phyloP scores from a whole-genome alignment of 2,329 filamentous ascomycete species.

The Colletotrichum nymphaeae region DNA sequence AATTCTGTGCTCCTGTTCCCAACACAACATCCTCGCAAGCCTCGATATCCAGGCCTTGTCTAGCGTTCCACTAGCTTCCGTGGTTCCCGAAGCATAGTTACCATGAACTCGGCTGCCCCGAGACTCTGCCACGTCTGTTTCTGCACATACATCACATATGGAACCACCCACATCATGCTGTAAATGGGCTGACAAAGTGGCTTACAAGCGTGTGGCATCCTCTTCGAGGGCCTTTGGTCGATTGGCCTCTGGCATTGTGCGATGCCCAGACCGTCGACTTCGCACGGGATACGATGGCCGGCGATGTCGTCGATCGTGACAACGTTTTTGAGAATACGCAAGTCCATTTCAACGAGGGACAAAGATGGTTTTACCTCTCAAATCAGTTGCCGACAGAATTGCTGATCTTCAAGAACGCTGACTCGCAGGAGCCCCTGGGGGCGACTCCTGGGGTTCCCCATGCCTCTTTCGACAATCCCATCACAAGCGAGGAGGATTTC shows the following conservation, averaged over 20 bases:
- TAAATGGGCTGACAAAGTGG: slow-evolving; percentile 38
- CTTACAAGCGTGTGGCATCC: slow-evolving; percentile 39
- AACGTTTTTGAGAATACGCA: slow-evolving; percentile 39
- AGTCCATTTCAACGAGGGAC: slow-evolving; percentile 35
- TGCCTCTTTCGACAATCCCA: slow-evolving; percentile 18
- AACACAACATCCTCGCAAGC: background rate
- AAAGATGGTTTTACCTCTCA: slow-evolving; percentile 38
- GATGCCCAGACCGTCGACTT: slow-evolving; percentile 38
- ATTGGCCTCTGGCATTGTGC: slow-evolving; percentile 40
- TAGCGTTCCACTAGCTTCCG: background rate
- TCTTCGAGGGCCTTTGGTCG: slow-evolving; percentile 36
- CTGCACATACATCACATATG: background rate
- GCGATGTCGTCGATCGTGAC: slow-evolving; percentile 38
- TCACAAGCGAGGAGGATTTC: background rate
- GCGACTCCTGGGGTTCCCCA: slow-evolving; percentile 13
- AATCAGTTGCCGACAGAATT: slow-evolving; percentile 37
- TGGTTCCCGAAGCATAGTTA: background rate
- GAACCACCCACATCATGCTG: background rate
- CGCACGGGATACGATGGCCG: slow-evolving; percentile 36
- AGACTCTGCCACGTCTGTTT: background rate
- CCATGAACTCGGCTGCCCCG: background rate
- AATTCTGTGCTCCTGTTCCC: background rate
- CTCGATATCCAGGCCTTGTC: background rate
- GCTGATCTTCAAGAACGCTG: slow-evolving; percentile 36
- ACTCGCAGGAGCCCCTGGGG: slow-evolving; percentile 2